Conservation (phyloP, 148 eudicot genomes). For the Nepenthes mirabilis region DNA sequence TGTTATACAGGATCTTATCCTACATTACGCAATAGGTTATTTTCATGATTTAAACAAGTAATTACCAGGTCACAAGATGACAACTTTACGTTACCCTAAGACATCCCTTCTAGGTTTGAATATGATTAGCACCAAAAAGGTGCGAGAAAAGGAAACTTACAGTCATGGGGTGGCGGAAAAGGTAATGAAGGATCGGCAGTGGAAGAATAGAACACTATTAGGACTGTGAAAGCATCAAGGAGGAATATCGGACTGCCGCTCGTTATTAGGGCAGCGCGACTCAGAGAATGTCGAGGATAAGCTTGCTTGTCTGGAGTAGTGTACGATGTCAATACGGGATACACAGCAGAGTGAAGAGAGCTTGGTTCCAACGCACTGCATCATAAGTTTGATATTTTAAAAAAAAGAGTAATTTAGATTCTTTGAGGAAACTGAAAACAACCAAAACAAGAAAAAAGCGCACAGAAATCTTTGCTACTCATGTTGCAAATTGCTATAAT, state of each 20-base stretch:
- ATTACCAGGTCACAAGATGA: no score
- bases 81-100: neutral
- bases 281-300: slow-evolving; percentile 94
- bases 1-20: no score
- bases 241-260: slow-evolving; percentile 96
- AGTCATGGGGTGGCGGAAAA: slow-evolving; percentile 93
- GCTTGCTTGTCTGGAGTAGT: slow-evolving; percentile 79
- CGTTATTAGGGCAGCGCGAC: slow-evolving; percentile 92
- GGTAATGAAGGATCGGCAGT: slow-evolving; percentile 85
- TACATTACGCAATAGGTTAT: neutral
- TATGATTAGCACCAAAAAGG: no score
- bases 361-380: slow-evolving; percentile 97
- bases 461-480: no score
- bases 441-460: neutral
- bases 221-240: slow-evolving; percentile 81
- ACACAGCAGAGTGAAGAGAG: slow-evolving; percentile 82
- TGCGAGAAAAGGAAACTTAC: slow-evolving; percentile 32
- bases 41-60: neutral
- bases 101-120: no score
- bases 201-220: slow-evolving; percentile 87
- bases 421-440: neutral
- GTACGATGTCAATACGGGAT: slow-evolving; percentile 78
- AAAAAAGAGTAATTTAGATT: no score
- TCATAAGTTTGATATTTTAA: slow-evolving; percentile 11
- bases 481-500: no score